These are phyloP conservation scores for Coemansia sp. DNA, from an alignment of 192 early-diverging fungal genomes.

Conservation along the genomic window DNA sequence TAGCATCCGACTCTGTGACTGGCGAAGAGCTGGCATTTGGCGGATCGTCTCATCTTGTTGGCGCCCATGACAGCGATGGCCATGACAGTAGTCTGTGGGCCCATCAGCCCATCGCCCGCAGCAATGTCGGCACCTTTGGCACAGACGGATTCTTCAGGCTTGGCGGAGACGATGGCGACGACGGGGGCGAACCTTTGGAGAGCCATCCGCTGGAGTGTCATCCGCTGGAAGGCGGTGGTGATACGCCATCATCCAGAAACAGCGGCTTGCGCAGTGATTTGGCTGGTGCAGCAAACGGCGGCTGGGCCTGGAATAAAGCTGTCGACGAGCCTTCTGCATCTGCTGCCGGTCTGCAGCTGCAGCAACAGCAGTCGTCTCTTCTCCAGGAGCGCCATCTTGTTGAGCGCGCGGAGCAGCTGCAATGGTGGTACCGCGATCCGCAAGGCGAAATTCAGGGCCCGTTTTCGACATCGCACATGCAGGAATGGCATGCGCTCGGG, in stretches of 20 bases:
- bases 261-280: background rate
- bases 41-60: background rate
- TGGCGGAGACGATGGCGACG: constrained; percentile 48
- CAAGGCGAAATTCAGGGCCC: constrained; percentile 86
- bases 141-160: constrained; percentile 69
- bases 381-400: constrained; percentile 14
- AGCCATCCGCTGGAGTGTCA: constrained; percentile 1
- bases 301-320: constrained; percentile 20
- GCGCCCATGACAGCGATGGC: constrained; percentile 39
- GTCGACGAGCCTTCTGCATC: constrained; percentile 1
- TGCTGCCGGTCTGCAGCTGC: background rate
- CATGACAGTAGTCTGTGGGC: constrained; percentile 33
- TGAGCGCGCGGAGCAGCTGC: constrained; percentile 41
- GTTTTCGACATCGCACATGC: constrained; percentile 87
- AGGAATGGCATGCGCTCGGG: constrained; percentile 88
- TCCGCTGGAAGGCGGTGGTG: background rate
- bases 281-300: constrained; percentile 11
- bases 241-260: background rate
- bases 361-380: constrained; percentile 7
- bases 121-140: constrained; percentile 66
- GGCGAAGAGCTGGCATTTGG: constrained; percentile 7
- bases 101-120: constrained; percentile 58
- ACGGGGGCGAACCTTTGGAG: too few species aligned
- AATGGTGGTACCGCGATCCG: constrained; percentile 87
- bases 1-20: background rate